phyloP scores from a whole-genome alignment of 805 yeast genomes.

The Clavispora santaluciae region DNA sequence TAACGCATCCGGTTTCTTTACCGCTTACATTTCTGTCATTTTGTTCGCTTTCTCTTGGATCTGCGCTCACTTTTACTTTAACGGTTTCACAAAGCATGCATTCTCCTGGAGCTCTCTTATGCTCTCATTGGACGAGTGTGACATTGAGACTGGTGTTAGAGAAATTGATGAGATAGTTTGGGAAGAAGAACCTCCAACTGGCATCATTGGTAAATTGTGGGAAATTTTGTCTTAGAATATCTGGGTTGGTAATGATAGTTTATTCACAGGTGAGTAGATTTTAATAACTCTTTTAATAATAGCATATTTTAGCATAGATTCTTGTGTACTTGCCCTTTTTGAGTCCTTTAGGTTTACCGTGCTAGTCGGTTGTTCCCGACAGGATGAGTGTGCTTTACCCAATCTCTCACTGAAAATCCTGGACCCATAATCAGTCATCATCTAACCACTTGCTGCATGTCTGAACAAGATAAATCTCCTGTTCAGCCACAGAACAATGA shows the following conservation, averaged over 20 bases:
- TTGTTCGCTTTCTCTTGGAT: slow-evolving; percentile 53
- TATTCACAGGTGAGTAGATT: slow-evolving; percentile 1
- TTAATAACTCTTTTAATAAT: not conserved
- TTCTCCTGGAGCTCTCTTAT: slow-evolving; percentile 36
- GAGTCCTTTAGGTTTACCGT: too few relatives aligned
- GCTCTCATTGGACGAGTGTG: slow-evolving; percentile 54
- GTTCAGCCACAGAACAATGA: too few relatives aligned
- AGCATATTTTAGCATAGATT: not conserved
- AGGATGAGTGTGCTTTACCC: not conserved
- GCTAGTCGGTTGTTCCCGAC: too few relatives aligned
- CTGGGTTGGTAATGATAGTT: not conserved
- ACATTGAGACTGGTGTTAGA: slow-evolving; percentile 63
- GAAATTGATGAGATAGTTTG: slow-evolving; percentile 55
- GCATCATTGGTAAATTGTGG: slow-evolving; percentile 55
- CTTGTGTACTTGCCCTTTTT: too few relatives aligned
- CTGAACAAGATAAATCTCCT: not conserved
- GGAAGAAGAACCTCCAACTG: slow-evolving; percentile 46
- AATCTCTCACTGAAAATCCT: not conserved
- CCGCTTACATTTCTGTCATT: slow-evolving; percentile 66
- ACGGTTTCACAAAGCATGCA: slow-evolving; percentile 31
- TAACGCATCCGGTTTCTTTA: slow-evolving; percentile 55
- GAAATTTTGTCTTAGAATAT: slow-evolving; percentile 15
- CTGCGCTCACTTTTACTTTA: slow-evolving; percentile 49
- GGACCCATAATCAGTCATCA: not conserved
- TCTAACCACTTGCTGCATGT: not conserved